Evolutionary conservation across 176 grass and related monocot genomes (phyloP), one percentile per base, ranked within the genome.

Genomic region (Phoenix roebelenii): DNA sequence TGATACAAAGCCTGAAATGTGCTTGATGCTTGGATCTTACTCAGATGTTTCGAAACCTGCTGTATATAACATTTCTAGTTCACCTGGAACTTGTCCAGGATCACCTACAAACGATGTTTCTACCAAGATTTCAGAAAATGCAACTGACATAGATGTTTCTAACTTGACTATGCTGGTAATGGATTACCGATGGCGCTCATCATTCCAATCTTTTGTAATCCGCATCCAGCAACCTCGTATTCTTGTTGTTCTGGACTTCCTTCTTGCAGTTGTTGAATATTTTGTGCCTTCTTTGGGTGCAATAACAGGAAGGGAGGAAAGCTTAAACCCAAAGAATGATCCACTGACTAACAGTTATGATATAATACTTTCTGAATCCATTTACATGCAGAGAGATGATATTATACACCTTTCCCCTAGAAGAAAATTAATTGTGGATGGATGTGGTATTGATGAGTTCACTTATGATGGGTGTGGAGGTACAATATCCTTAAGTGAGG

Each of bases 141-240:
- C 70, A 78, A 61, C 63, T 28, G 82, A 85, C 69, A 32, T 48
- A 17, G 80, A 52, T 39, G 61, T 60, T 81, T 87, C 80, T 44
- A 91, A 97, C 72, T 76, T 97, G 68, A 97, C 92, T 20, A 97
- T 97, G 92, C 23, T 97, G 65, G 90, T 97, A 88, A 69, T 97
- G 67, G 92, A 97, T 81, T 97, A 85, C 70, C 78, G 92, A 80
- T 97, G 69, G 78, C 87, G 92, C 63, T 75, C 84, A 63, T 87
- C 86, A 55, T 97, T 97, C 77, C 75, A 97, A 67, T 90, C 92
- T 24, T 85, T 85, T 82, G 92, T 91, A 18, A 88, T 91, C 63
- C 73, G 92, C 72, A 85, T 97, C 61, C 92, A 97, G 58, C 83
- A 97, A 67, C 92, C 92, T 53, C 75, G 80, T 44, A 39, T 97